These are phyloP conservation scores for Rhinocladiella mackenziei DNA, from an alignment of 2,329 filamentous ascomycete genomes.

Conservation along the genomic window DNA sequence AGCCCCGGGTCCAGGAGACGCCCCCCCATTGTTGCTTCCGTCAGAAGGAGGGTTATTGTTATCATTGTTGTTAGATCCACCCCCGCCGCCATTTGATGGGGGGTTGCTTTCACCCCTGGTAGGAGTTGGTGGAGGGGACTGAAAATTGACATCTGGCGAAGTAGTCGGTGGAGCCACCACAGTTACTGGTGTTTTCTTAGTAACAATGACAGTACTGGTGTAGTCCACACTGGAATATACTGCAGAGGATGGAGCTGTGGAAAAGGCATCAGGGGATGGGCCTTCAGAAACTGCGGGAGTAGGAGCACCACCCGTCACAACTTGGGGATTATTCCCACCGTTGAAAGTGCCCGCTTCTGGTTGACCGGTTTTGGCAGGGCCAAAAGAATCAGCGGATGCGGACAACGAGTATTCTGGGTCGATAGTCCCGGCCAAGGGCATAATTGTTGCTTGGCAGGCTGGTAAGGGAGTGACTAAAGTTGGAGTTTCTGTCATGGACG, in stretches of 20 bases:
- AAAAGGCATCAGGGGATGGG: neutral
- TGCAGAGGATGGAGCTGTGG: neutral
- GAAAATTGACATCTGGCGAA: constrained; percentile 19
- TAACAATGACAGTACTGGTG: constrained; percentile 29
- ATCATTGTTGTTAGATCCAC: constrained; percentile 2
- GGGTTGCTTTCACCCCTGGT: neutral
- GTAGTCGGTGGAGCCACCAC: constrained; percentile 15
- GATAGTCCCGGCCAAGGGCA: constrained; percentile 9
- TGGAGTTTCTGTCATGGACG: constrained; percentile 17
- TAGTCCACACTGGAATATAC: constrained; percentile 22
- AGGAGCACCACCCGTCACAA: constrained; percentile 2
- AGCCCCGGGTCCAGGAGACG: neutral
- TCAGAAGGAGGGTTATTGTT: no score
- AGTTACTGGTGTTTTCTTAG: constrained; percentile 30
- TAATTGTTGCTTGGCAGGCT: constrained; percentile 20
- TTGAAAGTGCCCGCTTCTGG: neutral
- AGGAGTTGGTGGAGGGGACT: constrained; percentile 9
- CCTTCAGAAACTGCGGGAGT: neutral
- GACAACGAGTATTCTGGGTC: no score
- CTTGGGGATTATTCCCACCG: neutral
- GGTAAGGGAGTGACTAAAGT: constrained; percentile 25
- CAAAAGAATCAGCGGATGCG: no score
- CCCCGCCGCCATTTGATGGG: neutral
- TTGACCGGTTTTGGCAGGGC: neutral
- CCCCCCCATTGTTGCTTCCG: constrained; percentile 10